Conservation (phyloP, 208 protist species). For the Acanthamoeba healyi region DNA sequence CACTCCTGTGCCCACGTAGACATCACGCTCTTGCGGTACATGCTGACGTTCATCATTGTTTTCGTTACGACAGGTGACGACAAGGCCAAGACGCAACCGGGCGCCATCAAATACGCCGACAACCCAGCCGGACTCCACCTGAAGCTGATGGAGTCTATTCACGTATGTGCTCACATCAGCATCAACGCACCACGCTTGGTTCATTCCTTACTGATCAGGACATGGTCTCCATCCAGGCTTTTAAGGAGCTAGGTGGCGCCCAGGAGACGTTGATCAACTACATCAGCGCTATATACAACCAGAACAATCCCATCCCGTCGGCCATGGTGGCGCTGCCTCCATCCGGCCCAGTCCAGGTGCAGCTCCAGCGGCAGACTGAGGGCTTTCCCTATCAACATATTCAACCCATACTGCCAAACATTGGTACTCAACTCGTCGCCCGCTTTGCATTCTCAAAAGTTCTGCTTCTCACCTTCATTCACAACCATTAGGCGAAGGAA, state of each 20-base stretch:
- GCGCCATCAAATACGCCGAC: constrained; percentile 5
- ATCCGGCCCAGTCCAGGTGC: neutral
- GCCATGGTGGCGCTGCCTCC: neutral
- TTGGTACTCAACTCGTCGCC: too few species aligned
- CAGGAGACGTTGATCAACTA: constrained; percentile 30
- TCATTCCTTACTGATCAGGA: neutral
- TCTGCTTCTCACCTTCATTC: neutral
- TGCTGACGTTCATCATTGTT: neutral
- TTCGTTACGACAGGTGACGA: neutral
- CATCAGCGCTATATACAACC: constrained; percentile 9
- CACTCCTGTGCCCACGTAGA: too few species aligned
- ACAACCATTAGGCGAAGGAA: too few species aligned
- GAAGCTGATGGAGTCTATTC: constrained; percentile 31
- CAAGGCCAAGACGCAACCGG: neutral
- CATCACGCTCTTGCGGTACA: neutral
- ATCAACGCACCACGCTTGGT: too few species aligned
- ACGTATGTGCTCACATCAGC: neutral
- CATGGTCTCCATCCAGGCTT: neutral
- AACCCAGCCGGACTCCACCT: constrained; percentile 1
- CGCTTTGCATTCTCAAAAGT: too few species aligned
- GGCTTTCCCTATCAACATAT: neutral
- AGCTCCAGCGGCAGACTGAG: neutral
- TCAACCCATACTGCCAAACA: neutral
- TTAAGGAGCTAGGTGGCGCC: constrained; percentile 1
- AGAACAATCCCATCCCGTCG: neutral